These are phyloP conservation scores for Globisporangium iwayamae DNA, from an alignment of 352 stramenopile species.

Conservation along the genomic window DNA sequence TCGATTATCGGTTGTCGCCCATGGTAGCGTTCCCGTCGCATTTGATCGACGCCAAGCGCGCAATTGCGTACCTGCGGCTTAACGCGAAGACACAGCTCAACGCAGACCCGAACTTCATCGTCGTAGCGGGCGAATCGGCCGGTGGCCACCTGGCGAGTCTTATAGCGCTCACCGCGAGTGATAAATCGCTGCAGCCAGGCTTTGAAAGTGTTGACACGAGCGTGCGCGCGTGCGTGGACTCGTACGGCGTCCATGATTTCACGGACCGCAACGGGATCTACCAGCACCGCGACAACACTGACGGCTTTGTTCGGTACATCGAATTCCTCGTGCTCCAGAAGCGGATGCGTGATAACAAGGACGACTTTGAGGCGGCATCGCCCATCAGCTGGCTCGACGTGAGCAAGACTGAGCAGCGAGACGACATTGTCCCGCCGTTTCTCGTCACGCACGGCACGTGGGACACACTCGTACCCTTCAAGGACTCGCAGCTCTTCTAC, in stretches of 20 bases:
- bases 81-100: slow-evolving; percentile 41
- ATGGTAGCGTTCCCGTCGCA: slow-evolving; percentile 65
- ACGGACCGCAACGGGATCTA: slow-evolving; percentile 66
- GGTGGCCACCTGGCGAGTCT: slow-evolving; percentile 69
- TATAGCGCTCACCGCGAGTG: slow-evolving; percentile 54
- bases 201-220: slow-evolving; percentile 78
- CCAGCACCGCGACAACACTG: slow-evolving; percentile 48
- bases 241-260: slow-evolving; percentile 78
- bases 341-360: slow-evolving; percentile 34
- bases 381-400: slow-evolving; percentile 53
- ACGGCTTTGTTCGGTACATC: slow-evolving; percentile 62
- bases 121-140: slow-evolving; percentile 64
- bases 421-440: slow-evolving; percentile 59
- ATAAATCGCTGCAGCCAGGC: slow-evolving; percentile 66
- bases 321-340: slow-evolving; percentile 73
- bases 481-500: slow-evolving; percentile 68
- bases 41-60: slow-evolving; percentile 67
- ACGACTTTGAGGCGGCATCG: slow-evolving; percentile 56
- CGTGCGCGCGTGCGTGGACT: slow-evolving; percentile 63
- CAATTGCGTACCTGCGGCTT: slow-evolving; percentile 59
- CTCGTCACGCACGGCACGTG: slow-evolving; percentile 63
- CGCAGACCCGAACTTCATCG: slow-evolving; percentile 63
- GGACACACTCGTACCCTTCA: slow-evolving; percentile 70
- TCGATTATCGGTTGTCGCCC: slow-evolving; percentile 74
- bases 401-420: slow-evolving; percentile 22